Evolutionary conservation across 2,329 filamentous ascomycete genomes (phyloP).

Genomic region (Fusarium illudens): DNA sequence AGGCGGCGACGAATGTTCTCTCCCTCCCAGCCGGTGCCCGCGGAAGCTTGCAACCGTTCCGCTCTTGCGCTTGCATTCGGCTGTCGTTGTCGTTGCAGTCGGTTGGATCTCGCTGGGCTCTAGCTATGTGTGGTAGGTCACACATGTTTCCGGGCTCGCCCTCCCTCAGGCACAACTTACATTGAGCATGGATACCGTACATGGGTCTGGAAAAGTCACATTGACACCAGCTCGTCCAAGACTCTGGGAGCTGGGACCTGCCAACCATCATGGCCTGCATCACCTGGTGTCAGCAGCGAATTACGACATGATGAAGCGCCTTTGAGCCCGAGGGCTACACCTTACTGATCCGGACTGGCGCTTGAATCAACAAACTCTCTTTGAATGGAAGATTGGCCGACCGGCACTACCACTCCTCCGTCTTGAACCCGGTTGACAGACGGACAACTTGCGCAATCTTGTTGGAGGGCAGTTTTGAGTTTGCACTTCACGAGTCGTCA

Average conservation of each 20-base stretch:
- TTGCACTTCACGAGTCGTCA: conserved; percentile 23
- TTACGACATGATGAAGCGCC: conserved; percentile 12
- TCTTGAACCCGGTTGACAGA: conserved; percentile 17
- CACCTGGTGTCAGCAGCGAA: conserved; percentile 4
- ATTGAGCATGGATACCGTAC: conserved; percentile 3
- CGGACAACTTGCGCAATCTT: conserved; percentile 1
- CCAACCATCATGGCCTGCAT: conserved; percentile 29
- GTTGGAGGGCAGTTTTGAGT: conserved; percentile 14
- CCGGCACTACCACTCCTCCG: conserved; percentile 13
- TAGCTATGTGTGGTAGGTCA: conserved; percentile 2
- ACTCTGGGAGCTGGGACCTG: conserved; percentile 24
- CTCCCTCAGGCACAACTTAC: not conserved
- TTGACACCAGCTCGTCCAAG: not conserved
- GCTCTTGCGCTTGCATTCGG: conserved; percentile 21
- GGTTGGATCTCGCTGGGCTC: conserved; percentile 2
- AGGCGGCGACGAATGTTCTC: conserved; percentile 22
- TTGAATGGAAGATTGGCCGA: not conserved
- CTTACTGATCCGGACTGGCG: conserved; percentile 22
- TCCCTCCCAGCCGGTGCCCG: conserved; percentile 25
- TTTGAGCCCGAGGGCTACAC: not conserved
- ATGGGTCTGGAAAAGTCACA: conserved; percentile 3
- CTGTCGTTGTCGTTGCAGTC: conserved; percentile 26
- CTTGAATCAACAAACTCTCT: conserved; percentile 14
- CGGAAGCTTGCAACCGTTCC: conserved; percentile 38
- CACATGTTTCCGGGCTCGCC: conserved; percentile 4